Conservation (phyloP, 306 rosid genomes). For the Clitoria ternatea region DNA sequence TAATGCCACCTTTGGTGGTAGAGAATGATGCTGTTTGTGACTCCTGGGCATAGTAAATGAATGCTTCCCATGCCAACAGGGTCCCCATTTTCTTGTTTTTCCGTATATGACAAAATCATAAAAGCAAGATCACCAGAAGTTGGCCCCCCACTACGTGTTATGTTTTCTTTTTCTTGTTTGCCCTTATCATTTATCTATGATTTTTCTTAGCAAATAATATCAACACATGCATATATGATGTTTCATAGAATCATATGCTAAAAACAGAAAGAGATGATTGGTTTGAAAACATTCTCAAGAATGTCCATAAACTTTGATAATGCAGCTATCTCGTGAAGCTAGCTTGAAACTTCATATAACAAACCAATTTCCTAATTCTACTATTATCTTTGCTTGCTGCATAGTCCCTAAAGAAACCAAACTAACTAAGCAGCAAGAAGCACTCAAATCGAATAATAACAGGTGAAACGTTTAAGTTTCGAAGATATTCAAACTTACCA, state of each 20-base stretch:
- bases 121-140: not conserved
- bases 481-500: conserved; percentile 27
- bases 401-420: not conserved
- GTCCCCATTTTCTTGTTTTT: not conserved
- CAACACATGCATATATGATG: not conserved
- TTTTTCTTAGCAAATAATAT: no score
- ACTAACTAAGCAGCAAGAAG: conserved; percentile 10
- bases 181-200: not conserved
- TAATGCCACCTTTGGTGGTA: not conserved
- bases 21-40: conserved; percentile 9
- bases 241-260: not conserved
- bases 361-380: not conserved
- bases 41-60: not conserved
- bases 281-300: not conserved
- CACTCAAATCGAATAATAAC: conserved; percentile 9
- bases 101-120: not conserved
- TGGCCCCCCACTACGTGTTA: conserved; percentile 2
- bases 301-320: not conserved
- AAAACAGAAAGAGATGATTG: not conserved
- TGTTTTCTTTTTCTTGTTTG: not conserved
- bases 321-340: not conserved
- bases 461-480: not conserved
- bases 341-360: not conserved
- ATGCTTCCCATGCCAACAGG: conserved; percentile 15
- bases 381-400: not conserved